Conservation (phyloP, 208 protist genomes). For the Leishmania braziliensis region DNA sequence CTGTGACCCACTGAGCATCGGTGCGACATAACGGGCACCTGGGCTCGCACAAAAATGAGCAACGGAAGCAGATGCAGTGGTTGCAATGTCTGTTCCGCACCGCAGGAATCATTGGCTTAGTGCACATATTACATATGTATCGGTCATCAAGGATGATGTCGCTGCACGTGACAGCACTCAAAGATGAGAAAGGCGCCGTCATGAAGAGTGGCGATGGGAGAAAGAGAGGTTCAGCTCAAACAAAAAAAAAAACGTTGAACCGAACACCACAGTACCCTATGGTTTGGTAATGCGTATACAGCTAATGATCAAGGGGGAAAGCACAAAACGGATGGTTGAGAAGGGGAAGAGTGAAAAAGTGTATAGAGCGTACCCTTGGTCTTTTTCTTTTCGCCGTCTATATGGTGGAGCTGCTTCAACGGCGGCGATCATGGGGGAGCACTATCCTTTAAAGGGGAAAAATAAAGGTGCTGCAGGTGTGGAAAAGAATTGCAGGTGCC, state of each 20-base stretch:
- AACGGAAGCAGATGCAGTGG: constrained; percentile 14
- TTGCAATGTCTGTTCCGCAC: constrained; percentile 11
- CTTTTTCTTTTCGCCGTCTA: neutral
- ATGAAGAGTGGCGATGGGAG: neutral
- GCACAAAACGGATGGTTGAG: neutral
- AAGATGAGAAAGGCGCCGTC: neutral
- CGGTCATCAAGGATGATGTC: constrained; percentile 10
- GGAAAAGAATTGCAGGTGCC: neutral
- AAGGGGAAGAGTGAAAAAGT: neutral
- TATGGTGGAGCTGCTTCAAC: neutral
- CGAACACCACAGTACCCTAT: neutral
- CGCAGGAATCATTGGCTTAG: constrained; percentile 12
- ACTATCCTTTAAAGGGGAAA: neutral
- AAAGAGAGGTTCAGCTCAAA: neutral
- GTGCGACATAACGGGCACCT: constrained; percentile 5
- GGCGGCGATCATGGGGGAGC: too few relatives aligned
- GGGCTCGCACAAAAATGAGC: constrained; percentile 5
- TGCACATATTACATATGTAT: constrained; percentile 6
- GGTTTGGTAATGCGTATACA: neutral
- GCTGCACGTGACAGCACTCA: neutral
- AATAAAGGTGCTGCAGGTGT: neutral
- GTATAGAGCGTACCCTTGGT: too few relatives aligned
- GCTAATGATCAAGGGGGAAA: too few relatives aligned
- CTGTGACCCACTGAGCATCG: constrained; percentile 11
- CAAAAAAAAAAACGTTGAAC: neutral